phyloP scores from a whole-genome alignment of 2,329 filamentous ascomycete species.

The Epicoccum nigrum region DNA sequence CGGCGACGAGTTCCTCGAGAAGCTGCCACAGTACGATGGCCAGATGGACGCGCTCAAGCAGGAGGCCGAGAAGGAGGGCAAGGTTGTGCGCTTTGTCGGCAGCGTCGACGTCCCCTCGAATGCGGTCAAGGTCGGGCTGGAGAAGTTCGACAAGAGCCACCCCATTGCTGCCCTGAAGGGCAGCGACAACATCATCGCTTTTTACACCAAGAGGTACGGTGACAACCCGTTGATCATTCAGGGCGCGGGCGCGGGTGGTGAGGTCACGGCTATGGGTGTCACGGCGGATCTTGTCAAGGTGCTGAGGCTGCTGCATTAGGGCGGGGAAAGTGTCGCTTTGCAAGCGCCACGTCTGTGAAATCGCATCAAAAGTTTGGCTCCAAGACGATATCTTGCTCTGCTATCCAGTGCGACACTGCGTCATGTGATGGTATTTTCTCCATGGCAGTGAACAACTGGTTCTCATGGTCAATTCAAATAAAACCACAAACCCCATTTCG shows the following conservation, averaged over 20 bases:
- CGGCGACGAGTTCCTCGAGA: conserved; percentile 84
- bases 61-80: conserved; percentile 84
- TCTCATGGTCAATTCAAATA: too few species aligned
- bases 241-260: conserved; percentile 90
- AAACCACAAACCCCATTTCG: too few species aligned
- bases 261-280: conserved; percentile 97
- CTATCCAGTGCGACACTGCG: too few species aligned
- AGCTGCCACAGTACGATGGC: conserved; percentile 80
- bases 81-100: conserved; percentile 92
- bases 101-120: conserved; percentile 85
- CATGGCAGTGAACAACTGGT: too few species aligned
- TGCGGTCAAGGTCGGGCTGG: conserved; percentile 86
- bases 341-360: background rate
- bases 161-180: conserved; percentile 95
- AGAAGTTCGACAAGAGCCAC: conserved; percentile 81
- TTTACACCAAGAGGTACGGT: conserved; percentile 95
- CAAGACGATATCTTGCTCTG: too few species aligned
- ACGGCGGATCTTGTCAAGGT: conserved; percentile 93
- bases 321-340: background rate
- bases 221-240: conserved; percentile 91
- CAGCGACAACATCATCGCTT: conserved; percentile 98
- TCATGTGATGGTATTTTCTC: too few species aligned
- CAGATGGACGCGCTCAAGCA: conserved; percentile 88
- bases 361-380: background rate
- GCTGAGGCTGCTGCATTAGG: conserved; percentile 68